Percentiles rank a stretch among this genome's conserved stretches.
phyloP scores from a whole-genome alignment of 2,329 filamentous ascomycete species.

The Sporothrix schenckii region DNA sequence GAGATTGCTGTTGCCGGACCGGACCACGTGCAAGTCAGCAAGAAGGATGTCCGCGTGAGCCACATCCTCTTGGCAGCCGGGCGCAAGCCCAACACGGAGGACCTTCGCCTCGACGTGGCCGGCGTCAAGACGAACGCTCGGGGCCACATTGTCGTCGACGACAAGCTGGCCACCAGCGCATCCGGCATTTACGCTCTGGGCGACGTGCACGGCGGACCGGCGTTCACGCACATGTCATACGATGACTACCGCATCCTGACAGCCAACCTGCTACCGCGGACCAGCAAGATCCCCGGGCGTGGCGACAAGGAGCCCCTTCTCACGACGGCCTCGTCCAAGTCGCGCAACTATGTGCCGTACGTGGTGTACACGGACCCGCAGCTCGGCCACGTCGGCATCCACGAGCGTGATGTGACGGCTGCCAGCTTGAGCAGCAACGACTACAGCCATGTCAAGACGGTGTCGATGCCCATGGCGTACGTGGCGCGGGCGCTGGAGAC shows the following conservation, averaged over 20 bases:
- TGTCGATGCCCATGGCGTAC: conserved; percentile 56
- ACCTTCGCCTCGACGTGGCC: conserved; percentile 47
- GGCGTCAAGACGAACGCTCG: conserved; percentile 47
- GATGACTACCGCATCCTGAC: conserved; percentile 58
- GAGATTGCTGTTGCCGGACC: conserved; percentile 12
- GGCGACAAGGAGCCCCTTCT: conserved; percentile 23
- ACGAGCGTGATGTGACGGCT: conserved; percentile 44
- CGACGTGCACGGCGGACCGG: conserved; percentile 56
- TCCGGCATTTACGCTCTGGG: conserved; percentile 53
- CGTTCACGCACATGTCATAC: conserved; percentile 61
- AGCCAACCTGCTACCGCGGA: conserved; percentile 47
- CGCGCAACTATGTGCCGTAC: conserved; percentile 49
- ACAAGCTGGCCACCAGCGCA: conserved; percentile 50
- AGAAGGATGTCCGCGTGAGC: conserved; percentile 43
- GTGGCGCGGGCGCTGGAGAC: conserved; percentile 57
- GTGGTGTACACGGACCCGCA: conserved; percentile 59
- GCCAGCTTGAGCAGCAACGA: conserved; percentile 20
- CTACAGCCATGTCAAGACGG: conserved; percentile 45
- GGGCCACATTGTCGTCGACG: conserved; percentile 51
- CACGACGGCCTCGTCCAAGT: conserved; percentile 36
- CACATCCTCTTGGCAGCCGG: conserved; percentile 57
- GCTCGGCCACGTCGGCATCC: conserved; percentile 55
- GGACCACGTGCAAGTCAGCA: conserved; percentile 27
- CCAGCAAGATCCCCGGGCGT: conserved; percentile 34
- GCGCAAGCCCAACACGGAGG: conserved; percentile 54